phyloP scores from a whole-genome alignment of 805 yeast species.

The Schizosaccharomyces cryophilus region DNA sequence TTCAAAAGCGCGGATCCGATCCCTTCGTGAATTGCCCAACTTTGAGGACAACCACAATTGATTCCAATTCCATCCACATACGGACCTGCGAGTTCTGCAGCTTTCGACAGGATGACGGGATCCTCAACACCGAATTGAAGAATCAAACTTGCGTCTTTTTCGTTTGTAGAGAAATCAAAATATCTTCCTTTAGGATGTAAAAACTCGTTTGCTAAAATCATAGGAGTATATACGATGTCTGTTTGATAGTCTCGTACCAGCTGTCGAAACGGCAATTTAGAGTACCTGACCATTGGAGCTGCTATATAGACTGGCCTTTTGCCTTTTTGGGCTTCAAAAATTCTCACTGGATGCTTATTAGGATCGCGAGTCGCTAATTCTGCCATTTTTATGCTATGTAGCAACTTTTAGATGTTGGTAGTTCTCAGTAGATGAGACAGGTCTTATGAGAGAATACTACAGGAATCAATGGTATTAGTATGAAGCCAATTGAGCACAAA shows the following conservation, averaged over 20 bases:
- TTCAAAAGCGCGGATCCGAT: constrained; percentile 90
- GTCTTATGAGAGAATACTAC: too few species aligned
- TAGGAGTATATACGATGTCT: constrained; percentile 80
- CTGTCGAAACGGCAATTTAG: constrained; percentile 77
- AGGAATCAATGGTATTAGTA: too few species aligned
- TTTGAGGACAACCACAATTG: constrained; percentile 94
- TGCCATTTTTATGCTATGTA: too few species aligned
- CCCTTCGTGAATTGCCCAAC: constrained; percentile 83
- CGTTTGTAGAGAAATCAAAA: constrained; percentile 67
- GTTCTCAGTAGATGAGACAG: too few species aligned
- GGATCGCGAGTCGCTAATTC: neutral
- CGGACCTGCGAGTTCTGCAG: constrained; percentile 73
- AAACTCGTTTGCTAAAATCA: constrained; percentile 90
- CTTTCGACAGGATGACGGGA: constrained; percentile 52
- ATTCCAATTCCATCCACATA: constrained; percentile 83
- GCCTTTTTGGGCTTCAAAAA: constrained; percentile 17
- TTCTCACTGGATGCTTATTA: neutral
- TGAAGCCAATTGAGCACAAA: too few species aligned
- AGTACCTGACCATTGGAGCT: constrained; percentile 95
- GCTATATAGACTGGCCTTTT: constrained; percentile 38
- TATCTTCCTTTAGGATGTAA: constrained; percentile 59
- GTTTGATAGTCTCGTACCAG: constrained; percentile 45
- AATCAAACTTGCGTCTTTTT: constrained; percentile 41
- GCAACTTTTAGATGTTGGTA: too few species aligned
- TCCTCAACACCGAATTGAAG: constrained; percentile 84